These are phyloP conservation scores for Phialemoniopsis sp. DNA, from an alignment of 2,329 filamentous ascomycete species.

Conservation along the genomic window DNA sequence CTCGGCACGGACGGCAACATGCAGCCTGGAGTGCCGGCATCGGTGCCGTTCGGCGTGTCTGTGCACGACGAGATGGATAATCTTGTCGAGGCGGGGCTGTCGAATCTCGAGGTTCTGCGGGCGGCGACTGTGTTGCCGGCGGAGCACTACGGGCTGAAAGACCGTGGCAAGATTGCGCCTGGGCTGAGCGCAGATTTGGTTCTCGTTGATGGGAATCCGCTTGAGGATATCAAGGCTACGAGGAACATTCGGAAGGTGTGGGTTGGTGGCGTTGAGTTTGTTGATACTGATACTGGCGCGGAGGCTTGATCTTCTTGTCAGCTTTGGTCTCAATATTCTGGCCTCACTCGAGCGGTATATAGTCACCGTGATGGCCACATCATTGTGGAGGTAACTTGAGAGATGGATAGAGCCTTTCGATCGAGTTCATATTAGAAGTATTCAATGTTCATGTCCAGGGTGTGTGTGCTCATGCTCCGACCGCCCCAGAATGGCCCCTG, in stretches of 20 bases:
- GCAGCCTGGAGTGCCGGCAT: not conserved
- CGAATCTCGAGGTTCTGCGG: conserved; percentile 11
- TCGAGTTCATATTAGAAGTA: no score
- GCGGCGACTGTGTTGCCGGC: conserved; percentile 14
- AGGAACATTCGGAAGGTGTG: conserved; percentile 17
- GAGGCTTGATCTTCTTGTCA: no score
- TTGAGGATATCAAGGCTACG: conserved; percentile 19
- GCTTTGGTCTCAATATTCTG: no score
- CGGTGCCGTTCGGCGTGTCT: conserved; percentile 11
- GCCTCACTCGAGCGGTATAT: no score
- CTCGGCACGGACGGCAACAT: conserved; percentile 21
- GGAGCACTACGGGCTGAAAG: conserved; percentile 14
- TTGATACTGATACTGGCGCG: no score
- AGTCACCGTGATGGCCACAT: no score
- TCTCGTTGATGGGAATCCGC: conserved; percentile 20
- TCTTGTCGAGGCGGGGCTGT: conserved; percentile 13
- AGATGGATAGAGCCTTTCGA: no score
- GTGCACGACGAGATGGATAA: conserved; percentile 17
- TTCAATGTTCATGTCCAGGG: no score
- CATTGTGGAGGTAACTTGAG: no score
- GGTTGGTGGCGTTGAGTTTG: conserved; percentile 18
- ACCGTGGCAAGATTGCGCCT: conserved; percentile 16
- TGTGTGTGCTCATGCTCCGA: no score
- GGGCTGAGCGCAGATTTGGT: conserved; percentile 22
- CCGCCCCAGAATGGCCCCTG: no score